Evolutionary conservation across 2,329 filamentous ascomycete genomes (phyloP).

Genomic region (Pseudogymnoascus sp.): DNA sequence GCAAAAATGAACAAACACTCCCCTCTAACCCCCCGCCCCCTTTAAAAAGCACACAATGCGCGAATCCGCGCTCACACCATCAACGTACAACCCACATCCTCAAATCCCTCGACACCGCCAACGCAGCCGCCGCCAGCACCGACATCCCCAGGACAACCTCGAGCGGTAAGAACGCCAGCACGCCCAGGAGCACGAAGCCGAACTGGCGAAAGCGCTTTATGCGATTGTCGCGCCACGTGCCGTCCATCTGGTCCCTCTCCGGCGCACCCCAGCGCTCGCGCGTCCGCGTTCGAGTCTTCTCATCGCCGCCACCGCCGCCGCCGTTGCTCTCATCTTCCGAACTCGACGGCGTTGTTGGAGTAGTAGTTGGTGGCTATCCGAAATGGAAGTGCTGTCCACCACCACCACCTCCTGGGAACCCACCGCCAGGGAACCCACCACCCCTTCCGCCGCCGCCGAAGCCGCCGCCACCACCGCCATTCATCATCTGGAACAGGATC

Average conservation of each 20-base stretch:
- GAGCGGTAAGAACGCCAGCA: neutral
- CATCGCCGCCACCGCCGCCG: neutral
- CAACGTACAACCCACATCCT: conserved; percentile 4
- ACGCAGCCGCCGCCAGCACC: neutral
- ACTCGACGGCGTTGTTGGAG: neutral
- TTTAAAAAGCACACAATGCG: neutral
- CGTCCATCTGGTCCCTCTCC: neutral
- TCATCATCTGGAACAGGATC: conserved; percentile 80
- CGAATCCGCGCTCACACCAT: neutral
- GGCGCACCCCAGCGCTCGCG: neutral
- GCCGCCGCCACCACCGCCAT: conserved; percentile 45
- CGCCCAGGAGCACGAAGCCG: neutral
- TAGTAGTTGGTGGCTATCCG: conserved; percentile 4
- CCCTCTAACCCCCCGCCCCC: neutral
- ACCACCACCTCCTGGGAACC: neutral
- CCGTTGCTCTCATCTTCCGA: neutral
- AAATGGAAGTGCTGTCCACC: conserved; percentile 4
- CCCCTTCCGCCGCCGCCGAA: conserved; percentile 46
- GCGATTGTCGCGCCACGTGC: neutral
- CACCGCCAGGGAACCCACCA: conserved; percentile 15
- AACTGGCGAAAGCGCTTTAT: neutral
- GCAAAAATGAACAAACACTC: neutral
- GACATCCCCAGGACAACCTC: neutral
- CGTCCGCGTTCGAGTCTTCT: neutral
- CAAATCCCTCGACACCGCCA: neutral